These are phyloP conservation scores for Trichoderma afroharzianum DNA, from an alignment of 2,329 filamentous ascomycete species.

Conservation along the genomic window DNA sequence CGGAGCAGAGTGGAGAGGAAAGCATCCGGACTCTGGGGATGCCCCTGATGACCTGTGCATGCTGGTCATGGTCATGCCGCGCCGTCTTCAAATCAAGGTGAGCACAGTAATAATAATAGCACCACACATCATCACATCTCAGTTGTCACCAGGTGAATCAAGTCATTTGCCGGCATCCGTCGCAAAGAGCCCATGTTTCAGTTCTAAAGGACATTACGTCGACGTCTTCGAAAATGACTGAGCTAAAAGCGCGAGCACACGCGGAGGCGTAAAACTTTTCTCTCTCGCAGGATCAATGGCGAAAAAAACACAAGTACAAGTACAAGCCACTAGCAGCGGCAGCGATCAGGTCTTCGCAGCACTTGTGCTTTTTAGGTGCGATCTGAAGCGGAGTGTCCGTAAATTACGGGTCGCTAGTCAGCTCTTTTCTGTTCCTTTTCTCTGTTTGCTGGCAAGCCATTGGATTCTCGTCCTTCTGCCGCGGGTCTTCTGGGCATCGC, in stretches of 20 bases:
- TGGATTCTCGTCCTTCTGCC: neutral
- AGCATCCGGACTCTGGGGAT: conserved; percentile 2
- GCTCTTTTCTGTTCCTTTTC: neutral
- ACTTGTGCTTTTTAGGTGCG: neutral
- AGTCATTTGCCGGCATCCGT: neutral
- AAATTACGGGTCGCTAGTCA: conserved; percentile 1
- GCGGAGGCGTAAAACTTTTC: neutral
- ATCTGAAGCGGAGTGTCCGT: conserved; percentile 9
- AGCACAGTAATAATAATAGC: neutral
- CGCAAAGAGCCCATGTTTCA: neutral
- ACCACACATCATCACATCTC: neutral
- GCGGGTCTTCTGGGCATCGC: neutral
- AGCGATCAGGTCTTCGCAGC: conserved; percentile 1
- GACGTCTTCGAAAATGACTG: neutral
- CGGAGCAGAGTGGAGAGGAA: conserved; percentile 1
- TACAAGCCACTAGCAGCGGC: neutral
- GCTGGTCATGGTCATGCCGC: neutral
- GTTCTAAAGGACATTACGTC: neutral
- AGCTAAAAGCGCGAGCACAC: neutral
- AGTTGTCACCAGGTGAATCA: neutral
- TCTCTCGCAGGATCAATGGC: neutral
- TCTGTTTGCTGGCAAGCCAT: neutral
- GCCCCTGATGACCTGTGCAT: neutral
- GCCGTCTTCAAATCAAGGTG: neutral
- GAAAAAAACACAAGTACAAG: neutral